Base-by-base conservation (phyloP, 768 basidiomycete genomes). In the Gelatoporia subvermispora region DNA sequence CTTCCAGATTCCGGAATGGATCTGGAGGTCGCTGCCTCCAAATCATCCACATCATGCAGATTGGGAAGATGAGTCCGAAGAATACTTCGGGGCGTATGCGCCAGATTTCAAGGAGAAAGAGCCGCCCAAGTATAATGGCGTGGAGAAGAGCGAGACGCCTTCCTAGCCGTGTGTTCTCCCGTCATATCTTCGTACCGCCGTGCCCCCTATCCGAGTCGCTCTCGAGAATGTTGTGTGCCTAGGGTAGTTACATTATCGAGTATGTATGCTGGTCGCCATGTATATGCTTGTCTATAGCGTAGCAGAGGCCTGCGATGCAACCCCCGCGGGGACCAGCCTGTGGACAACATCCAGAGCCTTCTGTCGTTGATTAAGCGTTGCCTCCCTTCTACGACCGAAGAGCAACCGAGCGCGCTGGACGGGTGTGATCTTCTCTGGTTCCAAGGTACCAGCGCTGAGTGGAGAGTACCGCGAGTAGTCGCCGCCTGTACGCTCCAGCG, bases 1-100 rank as follows among this genome's bases (percentile, higher is more conserved):
- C 37, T 87, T 77, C 56, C 72, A 75, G 54, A 64, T 82, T 34
- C 85, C 85, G 0, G 51, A 64, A 17, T 84, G 80, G 81, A 57
- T 82, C 50, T 58, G 55, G 28, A 31, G 28, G 28, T 31, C 28
- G 13, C 13, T 31, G 13, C 28, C 28, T 31, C 28, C 28, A 13
- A 31, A 31, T 13, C 28, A 31, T 13, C 28, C 28, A 31, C 28
- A 31, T 13, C 28, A 31, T 31, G 28, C 28, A 31, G 28, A 31
- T 13, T 31, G 28, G 47, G 41, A 15, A 7, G 34, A 46, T 9
- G 16, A 21, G 23, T 42, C 25, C 5, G 31, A 42, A 20, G 47
- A 21, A 40, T n/a, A 34, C 23, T 37, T 36, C 46, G 31, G 41
- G 15, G 39, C 16, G 31, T 28, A 24, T 44, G 24, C 38, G 28